Base-by-base conservation (phyloP, 2,329 filamentous ascomycete genomes). In the Cytospora piceae region DNA sequence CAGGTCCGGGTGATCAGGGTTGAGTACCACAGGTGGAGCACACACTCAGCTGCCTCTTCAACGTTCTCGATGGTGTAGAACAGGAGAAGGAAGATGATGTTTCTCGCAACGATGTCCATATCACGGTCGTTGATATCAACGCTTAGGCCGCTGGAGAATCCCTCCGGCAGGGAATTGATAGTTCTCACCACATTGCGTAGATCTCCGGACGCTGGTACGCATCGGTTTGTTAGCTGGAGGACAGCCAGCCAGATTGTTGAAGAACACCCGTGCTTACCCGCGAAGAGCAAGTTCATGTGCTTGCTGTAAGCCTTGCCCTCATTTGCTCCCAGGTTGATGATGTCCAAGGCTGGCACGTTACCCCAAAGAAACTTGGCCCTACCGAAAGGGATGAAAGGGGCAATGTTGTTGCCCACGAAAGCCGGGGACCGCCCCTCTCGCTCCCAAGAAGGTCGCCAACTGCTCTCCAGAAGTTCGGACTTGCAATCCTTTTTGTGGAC, bases 11-110 rank as follows among this genome's bases (percentile, higher is more conserved):
- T n/a, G 11, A 49, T 49, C 15, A 61, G 31, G 27, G 58, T 14
- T 22, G 58, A 61, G 34, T 61, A 61, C 58, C 58, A 61, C 15
- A 61, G 14, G 14, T 61, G 58, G 32, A 61, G 37, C 1, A 61
- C 53, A 4, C 58, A 61, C 0, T 54, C 49, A n/a, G 32, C n/a
- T 7, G 58, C 49, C 12, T 54, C 8, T 2, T 61, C 46, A 11
- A n/a, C 9, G 3, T 61, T 22, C 0, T 54, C 32, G 15, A 54
- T 27, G 1, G 53, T 37, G 6, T 39, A 52, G 17, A 24, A 12
- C 15, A 61, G 4, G 1, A 61, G 49, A 2, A 61, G 58, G 9
- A 61, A 22, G 22, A 54, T 61, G 32, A 61, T 15, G 22, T 61
- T 61, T 20, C 58, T 51, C 3, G 49, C 58, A 34, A 61, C 58